Percentiles rank a stretch among this genome's conserved stretches.
Evolutionary conservation across 768 basidiomycete genomes (phyloP).

Genomic region (Suillus fuscotomentosus): DNA sequence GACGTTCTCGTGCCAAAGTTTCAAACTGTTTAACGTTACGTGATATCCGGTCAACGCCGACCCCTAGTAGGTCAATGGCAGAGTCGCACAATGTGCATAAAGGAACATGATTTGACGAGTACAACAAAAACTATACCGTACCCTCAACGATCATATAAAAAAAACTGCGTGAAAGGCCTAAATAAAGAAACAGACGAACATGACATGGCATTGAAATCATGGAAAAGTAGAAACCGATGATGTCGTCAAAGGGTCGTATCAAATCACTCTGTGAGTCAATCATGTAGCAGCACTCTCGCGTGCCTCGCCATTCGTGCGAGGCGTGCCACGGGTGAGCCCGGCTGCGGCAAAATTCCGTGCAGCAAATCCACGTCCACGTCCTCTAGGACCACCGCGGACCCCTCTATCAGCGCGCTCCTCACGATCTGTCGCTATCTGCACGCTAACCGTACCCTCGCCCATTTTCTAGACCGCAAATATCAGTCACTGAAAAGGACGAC

Average conservation of each 20-base stretch:
- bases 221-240: slow-evolving; percentile 9
- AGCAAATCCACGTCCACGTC: slow-evolving; percentile 56
- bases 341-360: slow-evolving; percentile 67
- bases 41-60: too few species aligned
- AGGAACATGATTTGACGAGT: not conserved
- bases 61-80: too few species aligned
- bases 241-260: slow-evolving; percentile 19
- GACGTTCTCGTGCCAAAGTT: too few species aligned
- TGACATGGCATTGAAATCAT: slow-evolving; percentile 1
- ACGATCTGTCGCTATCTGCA: slow-evolving; percentile 69
- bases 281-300: slow-evolving; percentile 25
- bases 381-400: slow-evolving; percentile 51
- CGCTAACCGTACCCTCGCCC: slow-evolving; percentile 61
- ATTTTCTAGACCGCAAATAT: slow-evolving; percentile 51
- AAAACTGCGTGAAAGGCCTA: slow-evolving; percentile 3
- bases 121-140: not conserved
- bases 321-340: slow-evolving; percentile 49
- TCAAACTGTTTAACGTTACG: too few species aligned
- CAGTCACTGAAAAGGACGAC: slow-evolving; percentile 9
- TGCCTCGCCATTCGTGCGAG: slow-evolving; percentile 28
- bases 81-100: not conserved
- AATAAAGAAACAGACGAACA: not conserved
- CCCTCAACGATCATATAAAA: slow-evolving; percentile 4
- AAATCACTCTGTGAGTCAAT: slow-evolving; percentile 15
- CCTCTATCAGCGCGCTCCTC: slow-evolving; percentile 35